Base-by-base conservation (phyloP, 2,329 filamentous ascomycete genomes). In the Aureobasidium sp. region DNA sequence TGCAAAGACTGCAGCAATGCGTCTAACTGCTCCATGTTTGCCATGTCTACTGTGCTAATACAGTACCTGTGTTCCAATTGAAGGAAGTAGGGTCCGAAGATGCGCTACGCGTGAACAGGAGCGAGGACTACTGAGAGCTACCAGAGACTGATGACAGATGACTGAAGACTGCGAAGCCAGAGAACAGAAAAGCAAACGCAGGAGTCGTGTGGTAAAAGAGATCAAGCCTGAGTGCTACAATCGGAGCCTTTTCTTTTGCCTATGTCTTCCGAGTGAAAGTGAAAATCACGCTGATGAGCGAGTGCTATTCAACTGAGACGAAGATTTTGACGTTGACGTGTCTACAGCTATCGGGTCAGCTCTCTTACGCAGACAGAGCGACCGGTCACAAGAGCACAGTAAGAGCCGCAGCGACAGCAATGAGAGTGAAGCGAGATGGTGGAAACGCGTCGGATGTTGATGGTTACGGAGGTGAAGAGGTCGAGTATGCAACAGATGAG, bases 1-100 rank as follows among this genome's bases (percentile, higher is more conserved):
- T 93, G 88, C 86, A 99, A 92, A 72, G 89, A 92, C 80, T 94
- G 90, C 73, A 99, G 85, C 76, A 89, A 88, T 71, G 86, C 83
- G 78, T 96, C 93, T 78, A 99, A 81, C 75, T 97, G 92, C 79
- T 89, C 86, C 84, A 96, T 88, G 42, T 70, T 64, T 61, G 62
- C 62, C 61, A 65, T 65, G 62, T 60, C 62, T 65, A 65, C 64
- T 54, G 61, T 55, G 58, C 48, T 54, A 61, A 50, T 59, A 63
- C 61, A 63, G 61, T 63, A 63, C 61, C 61, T 63, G 37, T 39
- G 32, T 21, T 47, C 53, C 44, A 50, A 58, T 41, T 39, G 21
- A 48, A 41, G 62, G 42, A 37, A 47, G 21, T 55, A 61, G 27
- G 53, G 44, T 62, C 54, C 54, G 29, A 55, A 47, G 37, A 53